phyloP scores from a whole-genome alignment of 768 basidiomycete species.

The Pleurotus djamor region DNA sequence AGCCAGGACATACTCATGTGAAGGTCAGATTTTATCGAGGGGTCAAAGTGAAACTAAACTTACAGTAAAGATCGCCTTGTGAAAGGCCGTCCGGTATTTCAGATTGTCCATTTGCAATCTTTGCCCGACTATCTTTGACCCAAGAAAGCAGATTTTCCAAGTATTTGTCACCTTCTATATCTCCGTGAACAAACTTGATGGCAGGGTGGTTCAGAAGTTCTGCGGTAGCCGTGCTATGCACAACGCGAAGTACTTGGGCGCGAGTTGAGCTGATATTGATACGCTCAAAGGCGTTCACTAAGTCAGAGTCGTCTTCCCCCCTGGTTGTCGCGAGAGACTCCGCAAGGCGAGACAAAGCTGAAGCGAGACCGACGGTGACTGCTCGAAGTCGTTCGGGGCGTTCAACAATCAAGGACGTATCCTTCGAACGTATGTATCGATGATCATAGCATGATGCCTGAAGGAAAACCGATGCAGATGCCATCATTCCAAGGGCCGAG shows the following conservation, averaged over 20 bases:
- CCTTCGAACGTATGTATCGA: constrained; percentile 74
- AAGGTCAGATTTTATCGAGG: not conserved
- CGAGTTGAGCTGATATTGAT: constrained; percentile 22
- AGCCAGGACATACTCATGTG: constrained; percentile 68
- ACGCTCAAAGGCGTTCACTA: constrained; percentile 43
- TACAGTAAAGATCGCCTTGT: constrained; percentile 85
- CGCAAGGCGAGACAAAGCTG: constrained; percentile 74
- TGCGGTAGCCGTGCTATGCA: constrained; percentile 51
- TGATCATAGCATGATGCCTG: constrained; percentile 77
- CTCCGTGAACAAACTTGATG: constrained; percentile 73
- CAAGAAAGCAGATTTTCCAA: constrained; percentile 61
- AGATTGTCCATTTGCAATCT: constrained; percentile 57
- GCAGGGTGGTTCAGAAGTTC: constrained; percentile 60
- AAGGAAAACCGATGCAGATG: constrained; percentile 32
- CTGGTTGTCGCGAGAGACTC: constrained; percentile 17
- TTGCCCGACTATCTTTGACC: constrained; percentile 57
- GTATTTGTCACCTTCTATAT: constrained; percentile 65
- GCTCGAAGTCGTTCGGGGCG: constrained; percentile 88
- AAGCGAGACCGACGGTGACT: constrained; percentile 78
- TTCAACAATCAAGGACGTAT: constrained; percentile 80
- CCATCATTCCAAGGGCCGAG: not conserved
- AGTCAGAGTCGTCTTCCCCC: constrained; percentile 30
- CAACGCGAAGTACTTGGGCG: constrained; percentile 30
- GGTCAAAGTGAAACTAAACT: constrained; percentile 18
- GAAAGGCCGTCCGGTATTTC: constrained; percentile 75